Evolutionary conservation across 2,329 filamentous ascomycete genomes (phyloP).

Genomic region (Exophiala xenobiotica): DNA sequence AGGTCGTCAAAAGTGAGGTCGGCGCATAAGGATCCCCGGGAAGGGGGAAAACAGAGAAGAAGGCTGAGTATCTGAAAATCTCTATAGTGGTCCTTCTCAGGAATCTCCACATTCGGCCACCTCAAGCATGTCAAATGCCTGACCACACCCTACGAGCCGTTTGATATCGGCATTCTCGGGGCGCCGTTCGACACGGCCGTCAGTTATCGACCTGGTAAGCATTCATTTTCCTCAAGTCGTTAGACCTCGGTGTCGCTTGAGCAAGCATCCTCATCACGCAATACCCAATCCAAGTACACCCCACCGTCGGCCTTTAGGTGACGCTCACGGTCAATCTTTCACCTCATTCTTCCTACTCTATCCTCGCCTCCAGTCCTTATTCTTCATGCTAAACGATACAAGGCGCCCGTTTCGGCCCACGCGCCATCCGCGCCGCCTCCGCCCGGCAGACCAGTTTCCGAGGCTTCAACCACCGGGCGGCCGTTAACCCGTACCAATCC

Average conservation of each 20-base stretch:
- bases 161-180: conserved; percentile 71
- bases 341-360: not conserved
- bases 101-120: conserved; percentile 74
- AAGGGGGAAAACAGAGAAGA: no score
- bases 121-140: conserved; percentile 68
- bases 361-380: not conserved
- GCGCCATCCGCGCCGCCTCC: conserved; percentile 81
- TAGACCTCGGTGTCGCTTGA: no score
- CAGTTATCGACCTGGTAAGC: conserved; percentile 64
- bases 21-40: no score
- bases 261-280: no score
- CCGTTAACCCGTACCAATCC: conserved; percentile 77
- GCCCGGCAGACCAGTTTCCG: conserved; percentile 76
- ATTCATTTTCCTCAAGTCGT: not conserved
- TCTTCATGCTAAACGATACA: conserved; percentile 4
- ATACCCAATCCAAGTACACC: no score
- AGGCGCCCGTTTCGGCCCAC: conserved; percentile 78
- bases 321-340: not conserved
- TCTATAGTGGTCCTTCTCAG: conserved; percentile 62
- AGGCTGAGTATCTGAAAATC: not conserved
- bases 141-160: conserved; percentile 61
- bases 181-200: conserved; percentile 74
- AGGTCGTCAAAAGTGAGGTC: not conserved
- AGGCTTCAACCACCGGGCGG: conserved; percentile 78
- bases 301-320: no score